Conservation (phyloP, 495 filamentous ascomycete species). For the Penicillium bialowiezense region DNA sequence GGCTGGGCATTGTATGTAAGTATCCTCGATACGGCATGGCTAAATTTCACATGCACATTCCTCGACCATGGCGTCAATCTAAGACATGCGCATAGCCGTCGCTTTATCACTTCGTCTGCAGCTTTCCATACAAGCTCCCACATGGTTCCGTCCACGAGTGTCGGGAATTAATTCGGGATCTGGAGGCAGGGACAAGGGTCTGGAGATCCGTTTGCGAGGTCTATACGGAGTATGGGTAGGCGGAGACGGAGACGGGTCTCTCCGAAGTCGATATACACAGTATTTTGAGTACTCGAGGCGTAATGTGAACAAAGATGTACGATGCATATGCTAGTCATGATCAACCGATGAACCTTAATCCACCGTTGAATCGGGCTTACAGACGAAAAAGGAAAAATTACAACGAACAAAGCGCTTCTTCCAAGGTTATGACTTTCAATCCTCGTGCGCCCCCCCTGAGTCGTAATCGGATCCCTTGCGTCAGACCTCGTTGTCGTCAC, state of each 20-base stretch:
- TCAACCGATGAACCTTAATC: not conserved
- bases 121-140: conserved; percentile 3
- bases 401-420: too few species aligned
- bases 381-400: too few species aligned
- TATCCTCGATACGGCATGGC: not conserved
- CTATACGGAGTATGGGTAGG: too few species aligned
- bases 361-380: not conserved
- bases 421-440: too few species aligned
- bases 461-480: conserved; percentile 16
- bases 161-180: not conserved
- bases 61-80: not conserved
- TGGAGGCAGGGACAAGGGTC: not conserved
- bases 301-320: not conserved
- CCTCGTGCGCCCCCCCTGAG: not conserved
- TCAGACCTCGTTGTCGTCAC: conserved; percentile 13
- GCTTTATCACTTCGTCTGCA: not conserved
- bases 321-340: not conserved
- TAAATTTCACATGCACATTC: not conserved
- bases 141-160: conserved; percentile 5
- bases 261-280: too few species aligned
- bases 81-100: conserved; percentile 4
- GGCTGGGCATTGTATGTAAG: not conserved
- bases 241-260: too few species aligned
- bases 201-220: not conserved
- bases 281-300: not conserved